Base-by-base conservation (phyloP, 306 rosid species). In the Quercus mongolica region DNA sequence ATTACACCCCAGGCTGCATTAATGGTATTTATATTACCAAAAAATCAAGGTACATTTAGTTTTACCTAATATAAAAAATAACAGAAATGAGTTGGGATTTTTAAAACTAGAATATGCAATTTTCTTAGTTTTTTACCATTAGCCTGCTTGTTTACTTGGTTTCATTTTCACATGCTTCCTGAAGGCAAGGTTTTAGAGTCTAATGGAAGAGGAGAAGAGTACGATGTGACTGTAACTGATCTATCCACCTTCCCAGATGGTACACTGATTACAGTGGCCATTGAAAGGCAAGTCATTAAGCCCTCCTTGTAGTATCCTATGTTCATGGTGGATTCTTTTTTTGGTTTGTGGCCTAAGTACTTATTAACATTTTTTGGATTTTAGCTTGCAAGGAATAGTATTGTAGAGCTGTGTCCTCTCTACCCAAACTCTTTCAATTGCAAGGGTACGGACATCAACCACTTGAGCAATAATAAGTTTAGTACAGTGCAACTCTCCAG, bases 171-270 rank as follows among this genome's bases (percentile, higher is more conserved):
- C 68, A 65, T 80, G 55, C 79, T 85, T 87, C 73, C 78, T 79
- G 84, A 89, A 95, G 99, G 97, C 94, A 88, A 98, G 91, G 78
- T 87, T 72, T 21, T 87, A 78, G 97, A 85, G 75, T 87, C 89
- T 41, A 81, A 88, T 54, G 92, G 83, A 52, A 78, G 79, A 44
- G 86, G 84, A 78, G 87, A 86, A 78, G 94, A 91, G 33, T 85
- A 81, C 73, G 77, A 74, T 82, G 82, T 85, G 68, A 92, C 94
- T 41, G 81, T 92, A 78, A 93, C 93, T 63, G 83, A 87, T 85
- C 71, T 95, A 62, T 92, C 93, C 85, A 87, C 90, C 72, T 81
- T 70, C 69, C 58, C 74, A 11, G 92, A 86, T 82, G 90, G 94
- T 74, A 69, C 81, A 73, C 90, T 86, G 76, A 90, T 95, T 89